Conservation (phyloP, 176 grass and related monocot species). For the Neostapfia colusana region DNA sequence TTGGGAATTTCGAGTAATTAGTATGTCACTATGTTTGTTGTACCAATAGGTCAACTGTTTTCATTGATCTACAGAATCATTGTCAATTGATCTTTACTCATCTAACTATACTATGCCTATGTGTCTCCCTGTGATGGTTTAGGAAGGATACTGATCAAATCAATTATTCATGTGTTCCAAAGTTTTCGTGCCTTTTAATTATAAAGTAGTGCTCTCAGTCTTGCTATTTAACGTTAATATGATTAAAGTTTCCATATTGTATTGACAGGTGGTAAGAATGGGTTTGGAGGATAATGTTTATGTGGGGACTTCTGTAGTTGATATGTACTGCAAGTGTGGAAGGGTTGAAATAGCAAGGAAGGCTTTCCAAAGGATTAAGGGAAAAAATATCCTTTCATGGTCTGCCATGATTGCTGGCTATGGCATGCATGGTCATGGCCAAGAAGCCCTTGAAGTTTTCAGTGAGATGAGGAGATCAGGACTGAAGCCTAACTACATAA, state of each 20-base stretch:
- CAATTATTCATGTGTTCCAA: not conserved
- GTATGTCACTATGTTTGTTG: not conserved
- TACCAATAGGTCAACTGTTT: not conserved
- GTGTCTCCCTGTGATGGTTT: not conserved
- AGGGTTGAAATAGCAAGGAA: constrained; percentile 72
- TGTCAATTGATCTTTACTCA: not conserved
- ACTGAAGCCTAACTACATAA: constrained; percentile 83
- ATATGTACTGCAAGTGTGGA: constrained; percentile 96
- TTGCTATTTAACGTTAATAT: not conserved
- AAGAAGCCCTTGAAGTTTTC: constrained; percentile 65
- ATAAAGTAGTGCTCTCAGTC: not conserved
- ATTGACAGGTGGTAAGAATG: constrained; percentile 65
- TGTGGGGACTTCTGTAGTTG: constrained; percentile 80
- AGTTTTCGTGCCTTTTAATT: constrained; percentile 5
- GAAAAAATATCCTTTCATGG: constrained; percentile 85
- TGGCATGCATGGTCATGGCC: constrained; percentile 70
- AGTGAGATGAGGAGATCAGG: constrained; percentile 62
- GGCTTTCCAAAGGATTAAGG: constrained; percentile 65
- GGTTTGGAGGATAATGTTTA: constrained; percentile 79
- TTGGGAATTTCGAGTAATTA: constrained; percentile 13
- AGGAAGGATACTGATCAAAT: constrained; percentile 16
- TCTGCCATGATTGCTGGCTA: constrained; percentile 87
- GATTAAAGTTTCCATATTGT: constrained; percentile 26
- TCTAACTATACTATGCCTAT: not conserved
- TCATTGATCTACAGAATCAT: constrained; percentile 6